Evolutionary conservation across 495 filamentous ascomycete genomes (phyloP).

Genomic region (Penicillium fimorum): DNA sequence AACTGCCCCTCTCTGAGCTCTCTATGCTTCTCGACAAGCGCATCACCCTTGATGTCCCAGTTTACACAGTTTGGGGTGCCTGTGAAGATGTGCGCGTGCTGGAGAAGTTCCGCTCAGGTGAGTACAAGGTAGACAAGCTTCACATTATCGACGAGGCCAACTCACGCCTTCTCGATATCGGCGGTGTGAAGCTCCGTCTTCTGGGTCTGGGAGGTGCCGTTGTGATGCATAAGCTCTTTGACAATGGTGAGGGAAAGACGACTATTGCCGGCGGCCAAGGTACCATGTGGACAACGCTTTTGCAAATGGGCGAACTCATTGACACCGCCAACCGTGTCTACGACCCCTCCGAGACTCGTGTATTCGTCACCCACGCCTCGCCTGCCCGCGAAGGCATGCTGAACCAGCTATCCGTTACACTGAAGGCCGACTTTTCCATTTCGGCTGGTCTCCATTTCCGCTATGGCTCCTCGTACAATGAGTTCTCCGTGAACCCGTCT

Average conservation of each 20-base stretch:
- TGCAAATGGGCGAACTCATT: slow-evolving; percentile 98
- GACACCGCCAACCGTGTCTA: slow-evolving; percentile 98
- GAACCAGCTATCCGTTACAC: slow-evolving; percentile 95
- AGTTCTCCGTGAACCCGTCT: slow-evolving; percentile 98
- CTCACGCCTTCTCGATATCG: slow-evolving; percentile 89
- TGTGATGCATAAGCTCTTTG: slow-evolving; percentile 99
- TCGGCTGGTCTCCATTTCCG: slow-evolving; percentile 98
- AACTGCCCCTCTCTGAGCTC: slow-evolving; percentile 93
- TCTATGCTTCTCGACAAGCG: slow-evolving; percentile 85
- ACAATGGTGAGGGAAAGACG: slow-evolving; percentile 96
- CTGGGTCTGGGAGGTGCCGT: slow-evolving; percentile 94
- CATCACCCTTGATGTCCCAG: slow-evolving; percentile 87
- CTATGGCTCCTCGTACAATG: slow-evolving; percentile 99
- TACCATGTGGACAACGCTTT: slow-evolving; percentile 98
- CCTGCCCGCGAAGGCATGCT: slow-evolving; percentile 95
- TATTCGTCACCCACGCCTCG: slow-evolving; percentile 97
- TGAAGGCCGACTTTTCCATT: slow-evolving; percentile 98
- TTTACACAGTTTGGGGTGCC: slow-evolving; percentile 99
- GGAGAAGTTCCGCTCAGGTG: slow-evolving; percentile 95
- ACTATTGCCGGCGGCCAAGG: slow-evolving; percentile 98
- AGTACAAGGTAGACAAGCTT: slow-evolving; percentile 97
- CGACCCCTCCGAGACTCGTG: slow-evolving; percentile 95
- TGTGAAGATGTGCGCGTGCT: slow-evolving; percentile 98
- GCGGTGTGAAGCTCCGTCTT: slow-evolving; percentile 92
- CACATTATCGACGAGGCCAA: slow-evolving; percentile 98